These are phyloP conservation scores for Hirschfeldia incana DNA, from an alignment of 345 rosid species.

Conservation along the genomic window DNA sequence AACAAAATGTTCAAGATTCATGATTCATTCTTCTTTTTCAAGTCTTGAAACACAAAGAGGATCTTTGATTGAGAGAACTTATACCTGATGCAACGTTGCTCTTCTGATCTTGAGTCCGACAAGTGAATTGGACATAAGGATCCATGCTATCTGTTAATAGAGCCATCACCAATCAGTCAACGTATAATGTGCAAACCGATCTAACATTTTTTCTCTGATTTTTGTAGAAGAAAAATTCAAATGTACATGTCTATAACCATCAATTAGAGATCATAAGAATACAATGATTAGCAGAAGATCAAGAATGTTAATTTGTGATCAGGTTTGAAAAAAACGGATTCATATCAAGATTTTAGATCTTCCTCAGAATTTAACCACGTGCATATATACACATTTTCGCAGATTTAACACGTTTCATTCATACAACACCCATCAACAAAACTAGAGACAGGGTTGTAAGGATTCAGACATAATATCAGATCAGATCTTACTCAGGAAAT, in stretches of 20 bases:
- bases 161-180: not conserved
- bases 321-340: not conserved
- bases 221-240: not conserved
- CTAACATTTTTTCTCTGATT: not conserved
- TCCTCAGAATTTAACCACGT: not conserved
- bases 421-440: conserved; percentile 20
- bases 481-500: conserved; percentile 50
- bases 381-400: not conserved
- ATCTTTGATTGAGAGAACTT: conserved; percentile 14
- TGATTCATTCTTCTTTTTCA: not conserved
- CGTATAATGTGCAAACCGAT: not conserved
- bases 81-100: conserved; percentile 75
- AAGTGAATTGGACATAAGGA: conserved; percentile 62
- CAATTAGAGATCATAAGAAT: not conserved
- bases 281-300: conserved; percentile 5
- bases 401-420: conserved; percentile 12
- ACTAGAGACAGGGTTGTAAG: not conserved
- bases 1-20: not conserved
- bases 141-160: conserved; percentile 58
- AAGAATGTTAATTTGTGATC: conserved; percentile 4
- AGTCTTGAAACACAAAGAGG: conserved; percentile 8
- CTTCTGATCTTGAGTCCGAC: conserved; percentile 73
- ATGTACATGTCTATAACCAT: conserved; percentile 9
- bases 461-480: not conserved
- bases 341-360: not conserved